Conservation (phyloP, 1,284 basidiomycete genomes). For the Trichosporon coremiiforme region DNA sequence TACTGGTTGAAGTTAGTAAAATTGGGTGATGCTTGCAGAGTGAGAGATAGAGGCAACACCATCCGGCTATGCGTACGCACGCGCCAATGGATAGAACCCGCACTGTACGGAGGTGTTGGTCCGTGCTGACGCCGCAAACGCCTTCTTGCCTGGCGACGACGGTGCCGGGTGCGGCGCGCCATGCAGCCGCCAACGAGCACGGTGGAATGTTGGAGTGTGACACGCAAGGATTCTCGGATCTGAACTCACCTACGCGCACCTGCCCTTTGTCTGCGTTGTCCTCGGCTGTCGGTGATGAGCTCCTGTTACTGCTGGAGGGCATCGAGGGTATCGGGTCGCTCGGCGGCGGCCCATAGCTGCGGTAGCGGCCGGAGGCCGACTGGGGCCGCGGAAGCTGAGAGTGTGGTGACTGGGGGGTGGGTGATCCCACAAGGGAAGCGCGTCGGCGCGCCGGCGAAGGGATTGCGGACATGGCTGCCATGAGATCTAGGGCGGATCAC, state of each 20-base stretch:
- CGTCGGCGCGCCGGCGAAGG: constrained; percentile 27
- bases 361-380: constrained; percentile 37
- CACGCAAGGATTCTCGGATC: background rate
- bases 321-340: constrained; percentile 13
- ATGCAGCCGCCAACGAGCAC: background rate
- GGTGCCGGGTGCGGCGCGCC: background rate
- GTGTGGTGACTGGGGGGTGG: constrained; percentile 37
- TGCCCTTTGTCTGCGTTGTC: constrained; percentile 41
- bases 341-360: constrained; percentile 14
- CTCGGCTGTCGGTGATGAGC: constrained; percentile 24
- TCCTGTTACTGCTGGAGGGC: constrained; percentile 9
- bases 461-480: constrained; percentile 22
- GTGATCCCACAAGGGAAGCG: constrained; percentile 33
- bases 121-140: constrained; percentile 13
- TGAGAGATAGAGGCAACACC: background rate
- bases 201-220: background rate
- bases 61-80: constrained; percentile 11
- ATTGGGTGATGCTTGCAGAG: background rate
- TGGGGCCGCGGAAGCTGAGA: constrained; percentile 39
- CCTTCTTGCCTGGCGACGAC: background rate
- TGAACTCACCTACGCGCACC: constrained; percentile 50
- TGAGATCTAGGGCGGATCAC: background rate
- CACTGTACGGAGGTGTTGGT: constrained; percentile 1
- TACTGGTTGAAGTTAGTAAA: constrained; percentile 60
- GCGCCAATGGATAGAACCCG: constrained; percentile 5